These are phyloP conservation scores for Lobulomyces angularis DNA, from an alignment of 192 early-diverging fungal genomes.

Conservation along the genomic window DNA sequence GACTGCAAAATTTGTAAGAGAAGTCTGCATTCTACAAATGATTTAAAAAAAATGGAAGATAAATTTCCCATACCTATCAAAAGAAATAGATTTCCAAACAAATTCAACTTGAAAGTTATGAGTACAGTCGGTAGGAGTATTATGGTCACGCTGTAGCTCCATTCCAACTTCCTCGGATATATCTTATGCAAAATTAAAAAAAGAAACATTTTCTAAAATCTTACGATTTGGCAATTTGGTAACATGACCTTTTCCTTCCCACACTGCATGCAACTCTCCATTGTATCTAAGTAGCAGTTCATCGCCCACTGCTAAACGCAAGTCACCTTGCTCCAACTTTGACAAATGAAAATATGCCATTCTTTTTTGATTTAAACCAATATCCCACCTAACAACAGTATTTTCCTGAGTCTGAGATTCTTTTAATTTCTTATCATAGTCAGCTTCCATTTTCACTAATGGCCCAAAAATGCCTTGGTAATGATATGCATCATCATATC, in stretches of 20 bases:
- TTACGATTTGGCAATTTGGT: constrained; percentile 90
- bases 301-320: constrained; percentile 86
- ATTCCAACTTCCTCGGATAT: constrained; percentile 88
- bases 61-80: constrained; percentile 51
- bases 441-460: constrained; percentile 88
- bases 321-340: constrained; percentile 80
- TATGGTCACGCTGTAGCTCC: constrained; percentile 63
- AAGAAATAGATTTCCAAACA: constrained; percentile 97
- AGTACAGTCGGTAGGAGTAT: constrained; percentile 62
- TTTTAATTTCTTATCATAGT: constrained; percentile 75
- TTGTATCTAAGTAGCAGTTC: constrained; percentile 79
- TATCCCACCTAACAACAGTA: constrained; percentile 92
- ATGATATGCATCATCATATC: constrained; percentile 93
- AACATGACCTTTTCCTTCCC: constrained; percentile 83
- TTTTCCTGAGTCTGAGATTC: constrained; percentile 94
- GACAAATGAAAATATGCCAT: constrained; percentile 88
- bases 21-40: constrained; percentile 67
- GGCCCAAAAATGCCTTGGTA: constrained; percentile 95
- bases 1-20: constrained; percentile 93
- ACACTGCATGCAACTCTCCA: constrained; percentile 69
- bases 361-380: constrained; percentile 84
- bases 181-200: constrained; percentile 27
- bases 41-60: background rate
- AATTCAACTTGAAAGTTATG: constrained; percentile 93
- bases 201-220: constrained; percentile 13